Evolutionary conservation across 2,329 filamentous ascomycete species (phyloP).

Genomic region (Neospermospora avenae): DNA sequence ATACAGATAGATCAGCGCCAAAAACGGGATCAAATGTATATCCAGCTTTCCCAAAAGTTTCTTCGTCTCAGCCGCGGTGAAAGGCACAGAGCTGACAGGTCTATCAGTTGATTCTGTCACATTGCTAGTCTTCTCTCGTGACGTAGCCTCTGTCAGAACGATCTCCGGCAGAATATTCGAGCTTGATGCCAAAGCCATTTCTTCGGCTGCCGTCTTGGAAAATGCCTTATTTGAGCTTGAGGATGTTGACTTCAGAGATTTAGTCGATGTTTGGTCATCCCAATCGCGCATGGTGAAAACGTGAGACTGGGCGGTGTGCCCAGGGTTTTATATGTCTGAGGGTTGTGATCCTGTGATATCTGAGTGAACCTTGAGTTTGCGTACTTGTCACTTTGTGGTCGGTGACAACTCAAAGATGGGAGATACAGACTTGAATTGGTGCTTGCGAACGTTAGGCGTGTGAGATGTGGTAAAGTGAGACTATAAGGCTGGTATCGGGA

Average conservation of each 20-base stretch:
- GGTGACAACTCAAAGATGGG: background rate
- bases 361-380: background rate
- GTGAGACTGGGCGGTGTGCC: background rate
- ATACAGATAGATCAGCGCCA: slow-evolving; percentile 51
- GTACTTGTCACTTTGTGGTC: background rate
- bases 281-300: slow-evolving; percentile 10
- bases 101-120: slow-evolving; percentile 4
- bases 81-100: background rate
- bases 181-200: background rate
- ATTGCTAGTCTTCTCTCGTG: slow-evolving; percentile 6
- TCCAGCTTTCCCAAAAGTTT: slow-evolving; percentile 31
- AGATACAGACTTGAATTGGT: background rate
- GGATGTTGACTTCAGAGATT: background rate
- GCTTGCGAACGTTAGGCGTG: background rate
- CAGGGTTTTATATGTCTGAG: background rate
- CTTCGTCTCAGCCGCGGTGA: slow-evolving; percentile 22
- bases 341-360: background rate
- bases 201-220: background rate
- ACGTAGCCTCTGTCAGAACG: background rate
- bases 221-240: background rate
- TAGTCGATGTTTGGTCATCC: slow-evolving; percentile 4
- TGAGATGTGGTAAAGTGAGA: background rate
- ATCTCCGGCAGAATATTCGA: background rate
- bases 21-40: slow-evolving; percentile 38
- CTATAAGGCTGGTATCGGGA: too few relatives aligned